Conservation (phyloP, 2,329 filamentous ascomycete species). For the Arthrobotrys sphaeroides region DNA sequence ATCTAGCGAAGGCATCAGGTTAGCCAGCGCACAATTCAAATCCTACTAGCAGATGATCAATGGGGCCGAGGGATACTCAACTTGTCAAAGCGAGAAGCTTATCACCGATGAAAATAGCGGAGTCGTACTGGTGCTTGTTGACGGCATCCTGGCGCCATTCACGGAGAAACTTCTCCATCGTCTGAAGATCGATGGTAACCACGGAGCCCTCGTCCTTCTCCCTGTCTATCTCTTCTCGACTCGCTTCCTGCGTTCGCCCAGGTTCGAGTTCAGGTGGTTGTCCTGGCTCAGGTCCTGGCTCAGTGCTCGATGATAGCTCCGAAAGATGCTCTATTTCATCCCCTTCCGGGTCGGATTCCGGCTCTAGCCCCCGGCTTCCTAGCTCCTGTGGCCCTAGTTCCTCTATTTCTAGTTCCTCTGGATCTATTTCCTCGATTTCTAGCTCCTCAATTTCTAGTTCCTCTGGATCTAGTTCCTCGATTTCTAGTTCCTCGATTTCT, state of each 20-base stretch:
- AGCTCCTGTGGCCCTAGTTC: background rate
- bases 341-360: background rate
- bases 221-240: background rate
- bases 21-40: background rate
- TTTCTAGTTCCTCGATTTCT: background rate
- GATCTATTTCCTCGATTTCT: background rate
- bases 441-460: background rate
- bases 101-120: constrained; percentile 95
- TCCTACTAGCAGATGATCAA: background rate
- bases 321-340: background rate
- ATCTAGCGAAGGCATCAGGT: constrained; percentile 66
- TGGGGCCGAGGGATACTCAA: constrained; percentile 61
- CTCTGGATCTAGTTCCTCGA: background rate
- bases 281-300: too few relatives aligned
- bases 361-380: background rate
- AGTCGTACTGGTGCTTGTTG: constrained; percentile 95
- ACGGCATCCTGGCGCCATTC: constrained; percentile 95
- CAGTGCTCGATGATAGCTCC: background rate
- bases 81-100: constrained; percentile 94
- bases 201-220: background rate
- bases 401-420: background rate
- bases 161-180: constrained; percentile 91
- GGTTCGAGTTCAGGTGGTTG: background rate
- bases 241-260: background rate
- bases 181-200: background rate